Evolutionary conservation across 192 early-diverging fungal genomes (phyloP), one percentile per base, ranked within the genome.

Genomic region (Mortierella alpina): DNA sequence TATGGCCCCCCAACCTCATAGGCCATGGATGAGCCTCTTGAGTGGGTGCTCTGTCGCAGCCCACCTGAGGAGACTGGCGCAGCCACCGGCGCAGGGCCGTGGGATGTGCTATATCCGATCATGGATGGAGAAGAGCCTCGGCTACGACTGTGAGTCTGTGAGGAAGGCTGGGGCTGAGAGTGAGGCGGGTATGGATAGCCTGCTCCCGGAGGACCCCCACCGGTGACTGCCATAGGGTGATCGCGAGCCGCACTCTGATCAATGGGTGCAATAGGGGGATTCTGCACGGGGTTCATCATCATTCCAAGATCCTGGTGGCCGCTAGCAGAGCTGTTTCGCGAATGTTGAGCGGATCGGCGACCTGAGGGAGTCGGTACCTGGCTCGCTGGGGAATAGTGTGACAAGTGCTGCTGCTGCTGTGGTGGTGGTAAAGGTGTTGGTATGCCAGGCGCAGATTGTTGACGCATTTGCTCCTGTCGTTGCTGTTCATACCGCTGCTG

Each of bases 271-370:
- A 61, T 22, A 5, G 48, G 53, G 7, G 70, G 70, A 20, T 49
- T 64, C 1, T 47, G 22, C 5, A 75, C 65, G 9, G 73, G 73
- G 47, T 45, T 68, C 52, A 75, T 63, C 73, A 68, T 75, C 60
- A 75, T 75, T 3, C 23, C 4, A 17, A 63, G 10, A 7, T 42
- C 66, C 31, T 68, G 66, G 11, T 31, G n/a, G 1, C 73, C 73
- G 7, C 46, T 68, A 31, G 20, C 48, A 53, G 73, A 75, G 66
- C 39, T 75, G 18, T 68, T 67, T 12, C 73, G 73, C 40, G 73
- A 75, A 44, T 75, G 73, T 4, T 48, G 17, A 7, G 51, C 66
- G 1, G 73, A 75, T 11, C 66, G 65, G 41, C 65, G 65, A 51
- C 59, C 59, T 23, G 66, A 44, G 3, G 53, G 52, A 47, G 39